These are phyloP conservation scores for Phytomonas sp. DNA, from an alignment of 208 protist genomes.

Conservation along the genomic window DNA sequence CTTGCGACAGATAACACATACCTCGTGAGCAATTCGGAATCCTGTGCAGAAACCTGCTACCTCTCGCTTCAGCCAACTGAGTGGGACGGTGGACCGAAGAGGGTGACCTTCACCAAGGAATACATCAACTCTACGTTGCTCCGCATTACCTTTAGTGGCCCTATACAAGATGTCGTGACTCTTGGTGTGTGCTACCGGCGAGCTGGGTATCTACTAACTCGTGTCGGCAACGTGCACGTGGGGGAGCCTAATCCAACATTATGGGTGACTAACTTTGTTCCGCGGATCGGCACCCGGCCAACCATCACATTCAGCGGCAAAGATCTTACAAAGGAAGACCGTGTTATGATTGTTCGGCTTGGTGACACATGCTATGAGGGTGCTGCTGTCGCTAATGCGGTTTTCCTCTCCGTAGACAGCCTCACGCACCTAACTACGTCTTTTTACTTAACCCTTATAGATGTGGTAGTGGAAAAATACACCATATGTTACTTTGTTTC, in stretches of 20 bases:
- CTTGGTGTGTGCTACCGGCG: constrained; percentile 81
- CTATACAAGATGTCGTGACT: constrained; percentile 29
- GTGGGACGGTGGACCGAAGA: constrained; percentile 17
- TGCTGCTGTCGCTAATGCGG: constrained; percentile 40
- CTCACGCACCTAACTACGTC: neutral
- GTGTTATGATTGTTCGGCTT: constrained; percentile 47
- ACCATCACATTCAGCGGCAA: constrained; percentile 61
- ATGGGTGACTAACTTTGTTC: constrained; percentile 63
- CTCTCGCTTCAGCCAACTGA: constrained; percentile 29
- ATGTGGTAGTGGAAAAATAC: constrained; percentile 31
- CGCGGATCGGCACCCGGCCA: constrained; percentile 71
- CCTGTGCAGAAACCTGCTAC: constrained; percentile 72
- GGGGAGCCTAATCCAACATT: constrained; percentile 53
- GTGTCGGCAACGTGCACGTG: constrained; percentile 41
- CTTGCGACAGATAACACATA: constrained; percentile 43
- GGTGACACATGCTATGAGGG: constrained; percentile 32
- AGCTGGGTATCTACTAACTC: constrained; percentile 33
- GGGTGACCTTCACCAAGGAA: constrained; percentile 24
- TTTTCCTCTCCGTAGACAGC: constrained; percentile 21
- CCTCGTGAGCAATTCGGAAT: constrained; percentile 32
- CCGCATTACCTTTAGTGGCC: constrained; percentile 25
- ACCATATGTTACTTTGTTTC: constrained; percentile 71
- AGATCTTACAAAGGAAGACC: constrained; percentile 38
- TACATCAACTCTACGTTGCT: constrained; percentile 41
- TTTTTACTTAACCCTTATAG: neutral